Conservation (phyloP, 192 early-diverging fungal species). For the Nowakowskiella sp. region DNA sequence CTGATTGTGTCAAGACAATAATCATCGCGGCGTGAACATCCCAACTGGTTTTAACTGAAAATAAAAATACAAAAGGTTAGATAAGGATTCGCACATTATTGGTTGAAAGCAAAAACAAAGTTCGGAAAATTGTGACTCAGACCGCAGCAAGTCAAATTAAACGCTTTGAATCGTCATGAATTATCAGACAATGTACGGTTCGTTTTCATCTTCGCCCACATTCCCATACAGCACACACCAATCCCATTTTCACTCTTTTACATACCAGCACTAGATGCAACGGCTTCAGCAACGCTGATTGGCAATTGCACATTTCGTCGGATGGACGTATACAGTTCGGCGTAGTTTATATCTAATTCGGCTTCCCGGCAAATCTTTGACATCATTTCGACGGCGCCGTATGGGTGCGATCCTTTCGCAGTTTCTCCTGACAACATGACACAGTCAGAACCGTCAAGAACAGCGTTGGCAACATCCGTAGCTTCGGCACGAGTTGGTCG, state of each 20-base stretch:
- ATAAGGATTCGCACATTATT: too few relatives aligned
- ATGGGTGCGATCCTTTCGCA: constrained; percentile 88
- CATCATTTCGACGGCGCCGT: constrained; percentile 91
- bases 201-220: not conserved
- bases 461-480: constrained; percentile 96
- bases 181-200: not conserved
- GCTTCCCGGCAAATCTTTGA: constrained; percentile 84
- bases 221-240: not conserved
- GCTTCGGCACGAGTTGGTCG: constrained; percentile 98
- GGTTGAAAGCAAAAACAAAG: not conserved
- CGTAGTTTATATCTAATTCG: constrained; percentile 91
- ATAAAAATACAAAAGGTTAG: constrained; percentile 2
- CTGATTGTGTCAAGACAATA: constrained; percentile 77
- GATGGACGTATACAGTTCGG: constrained; percentile 85
- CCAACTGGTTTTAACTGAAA: constrained; percentile 34
- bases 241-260: not conserved
- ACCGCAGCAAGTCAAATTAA: not conserved
- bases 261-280: constrained; percentile 75
- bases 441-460: constrained; percentile 95
- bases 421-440: constrained; percentile 99
- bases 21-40: constrained; percentile 72
- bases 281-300: constrained; percentile 79
- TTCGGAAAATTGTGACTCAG: not conserved
- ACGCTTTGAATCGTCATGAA: not conserved
- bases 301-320: constrained; percentile 68